Percentiles rank a stretch among this genome's conserved stretches.
Evolutionary conservation across 495 filamentous ascomycete genomes (phyloP).

Genomic region (Achaetomiella virescens): DNA sequence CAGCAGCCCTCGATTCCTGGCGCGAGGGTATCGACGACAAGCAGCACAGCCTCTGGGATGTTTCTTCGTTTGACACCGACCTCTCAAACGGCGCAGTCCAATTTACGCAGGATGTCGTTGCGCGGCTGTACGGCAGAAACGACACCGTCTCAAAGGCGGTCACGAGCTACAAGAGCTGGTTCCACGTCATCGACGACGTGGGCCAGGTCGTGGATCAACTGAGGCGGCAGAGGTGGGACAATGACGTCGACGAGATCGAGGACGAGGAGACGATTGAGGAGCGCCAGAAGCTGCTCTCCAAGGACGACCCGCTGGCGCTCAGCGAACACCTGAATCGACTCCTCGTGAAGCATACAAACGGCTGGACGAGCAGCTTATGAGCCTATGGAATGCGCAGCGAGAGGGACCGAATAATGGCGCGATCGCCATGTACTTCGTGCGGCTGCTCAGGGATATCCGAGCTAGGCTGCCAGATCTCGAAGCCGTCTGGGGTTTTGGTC

Average conservation of each 20-base stretch:
- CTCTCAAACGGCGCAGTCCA: constrained; percentile 38
- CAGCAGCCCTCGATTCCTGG: constrained; percentile 49
- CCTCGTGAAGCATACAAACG: constrained; percentile 50
- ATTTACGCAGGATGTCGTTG: constrained; percentile 40
- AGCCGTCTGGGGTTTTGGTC: constrained; percentile 39
- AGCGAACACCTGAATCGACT: constrained; percentile 54
- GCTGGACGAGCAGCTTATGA: constrained; percentile 52
- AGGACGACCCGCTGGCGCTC: constrained; percentile 64
- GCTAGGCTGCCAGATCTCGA: constrained; percentile 52
- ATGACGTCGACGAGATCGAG: constrained; percentile 67
- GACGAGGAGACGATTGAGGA: constrained; percentile 68
- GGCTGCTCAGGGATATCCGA: constrained; percentile 69
- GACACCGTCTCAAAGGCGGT: constrained; percentile 55
- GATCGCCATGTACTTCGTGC: constrained; percentile 65
- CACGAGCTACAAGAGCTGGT: constrained; percentile 61
- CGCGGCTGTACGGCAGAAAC: constrained; percentile 57
- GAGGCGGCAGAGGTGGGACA: constrained; percentile 64
- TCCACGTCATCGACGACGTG: constrained; percentile 53
- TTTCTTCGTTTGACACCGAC: constrained; percentile 43
- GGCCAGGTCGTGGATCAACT: constrained; percentile 59
- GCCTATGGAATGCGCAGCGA: constrained; percentile 40
- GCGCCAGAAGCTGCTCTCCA: constrained; percentile 56
- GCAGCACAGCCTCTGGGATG: constrained; percentile 55
- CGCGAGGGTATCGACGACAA: constrained; percentile 40
- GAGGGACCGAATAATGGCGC: constrained; percentile 40